A percentile compares a stretch with the other conserved stretches of the same genome.
phyloP scores from a whole-genome alignment of 495 filamentous ascomycete species.

The Xylaria palmicola region DNA sequence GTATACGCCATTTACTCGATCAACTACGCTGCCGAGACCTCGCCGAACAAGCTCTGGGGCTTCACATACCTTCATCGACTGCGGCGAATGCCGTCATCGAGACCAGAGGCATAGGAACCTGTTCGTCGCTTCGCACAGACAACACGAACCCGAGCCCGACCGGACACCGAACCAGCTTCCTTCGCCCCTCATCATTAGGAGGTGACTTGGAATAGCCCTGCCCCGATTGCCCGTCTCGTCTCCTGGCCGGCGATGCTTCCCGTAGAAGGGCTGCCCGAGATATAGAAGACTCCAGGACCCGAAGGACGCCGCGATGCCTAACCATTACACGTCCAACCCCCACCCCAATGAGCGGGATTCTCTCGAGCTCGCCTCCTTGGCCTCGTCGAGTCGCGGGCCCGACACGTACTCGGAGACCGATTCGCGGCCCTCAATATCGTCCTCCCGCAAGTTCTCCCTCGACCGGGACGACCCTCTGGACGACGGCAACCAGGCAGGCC shows the following conservation, averaged over 20 bases:
- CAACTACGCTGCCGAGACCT: not conserved
- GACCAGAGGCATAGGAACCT: not conserved
- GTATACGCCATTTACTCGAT: not conserved
- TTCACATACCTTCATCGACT: conserved; percentile 6
- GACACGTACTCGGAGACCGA: conserved; percentile 61
- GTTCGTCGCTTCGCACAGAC: not conserved
- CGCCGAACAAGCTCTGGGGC: not conserved
- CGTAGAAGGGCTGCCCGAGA: not conserved
- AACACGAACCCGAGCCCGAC: not conserved
- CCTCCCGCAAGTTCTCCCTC: conserved; percentile 86
- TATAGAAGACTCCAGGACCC: conserved; percentile 5
- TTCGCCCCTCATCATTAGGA: not conserved
- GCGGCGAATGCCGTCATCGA: conserved; percentile 10
- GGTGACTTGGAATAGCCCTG: not conserved
- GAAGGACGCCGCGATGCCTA: conserved; percentile 36
- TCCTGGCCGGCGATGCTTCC: conserved; percentile 6
- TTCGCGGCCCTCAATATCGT: conserved; percentile 81
- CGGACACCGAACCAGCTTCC: not conserved
- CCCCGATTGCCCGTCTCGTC: not conserved
- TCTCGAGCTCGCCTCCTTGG: conserved; percentile 92
- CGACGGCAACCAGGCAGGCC: conserved; percentile 43
- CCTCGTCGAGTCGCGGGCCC: conserved; percentile 66
- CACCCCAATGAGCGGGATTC: conserved; percentile 71
- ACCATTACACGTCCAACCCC: conserved; percentile 48
- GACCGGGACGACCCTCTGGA: conserved; percentile 80